Evolutionary conservation across 2,329 filamentous ascomycete species (phyloP).

Genomic region (Lasiodiplodia hormozganensis): DNA sequence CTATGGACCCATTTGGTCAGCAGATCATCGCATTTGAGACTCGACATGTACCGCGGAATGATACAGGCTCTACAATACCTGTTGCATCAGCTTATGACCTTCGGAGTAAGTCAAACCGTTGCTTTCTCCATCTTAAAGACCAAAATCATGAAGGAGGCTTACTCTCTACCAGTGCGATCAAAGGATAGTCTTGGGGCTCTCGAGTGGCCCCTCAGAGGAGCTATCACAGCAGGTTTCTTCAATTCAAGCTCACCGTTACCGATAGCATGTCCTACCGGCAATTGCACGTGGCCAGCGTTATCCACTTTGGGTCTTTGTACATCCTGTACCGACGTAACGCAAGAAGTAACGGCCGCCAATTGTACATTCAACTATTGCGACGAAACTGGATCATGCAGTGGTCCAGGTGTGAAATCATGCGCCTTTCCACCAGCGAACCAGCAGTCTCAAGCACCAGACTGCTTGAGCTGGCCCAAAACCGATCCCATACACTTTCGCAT

Average conservation of each 20-base stretch:
- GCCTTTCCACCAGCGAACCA: too few species aligned
- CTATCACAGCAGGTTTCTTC: background rate
- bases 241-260: background rate
- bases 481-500: too few species aligned
- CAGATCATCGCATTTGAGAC: conserved; percentile 30
- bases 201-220: background rate
- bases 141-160: too few species aligned
- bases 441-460: too few species aligned
- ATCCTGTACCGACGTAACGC: conserved; percentile 29
- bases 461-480: too few species aligned
- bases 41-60: conserved; percentile 9
- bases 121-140: too few species aligned
- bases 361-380: background rate
- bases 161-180: too few species aligned
- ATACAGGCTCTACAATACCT: background rate
- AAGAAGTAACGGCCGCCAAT: background rate
- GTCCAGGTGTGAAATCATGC: too few species aligned
- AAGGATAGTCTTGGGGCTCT: too few species aligned
- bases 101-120: too few species aligned
- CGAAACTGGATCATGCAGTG: too few species aligned
- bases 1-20: conserved; percentile 30
- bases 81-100: background rate
- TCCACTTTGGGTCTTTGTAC: conserved; percentile 31
- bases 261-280: conserved; percentile 28
- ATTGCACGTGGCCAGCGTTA: conserved; percentile 31